phyloP scores from a whole-genome alignment of 257 asterid species.

The Solanum corneliomulleri region DNA sequence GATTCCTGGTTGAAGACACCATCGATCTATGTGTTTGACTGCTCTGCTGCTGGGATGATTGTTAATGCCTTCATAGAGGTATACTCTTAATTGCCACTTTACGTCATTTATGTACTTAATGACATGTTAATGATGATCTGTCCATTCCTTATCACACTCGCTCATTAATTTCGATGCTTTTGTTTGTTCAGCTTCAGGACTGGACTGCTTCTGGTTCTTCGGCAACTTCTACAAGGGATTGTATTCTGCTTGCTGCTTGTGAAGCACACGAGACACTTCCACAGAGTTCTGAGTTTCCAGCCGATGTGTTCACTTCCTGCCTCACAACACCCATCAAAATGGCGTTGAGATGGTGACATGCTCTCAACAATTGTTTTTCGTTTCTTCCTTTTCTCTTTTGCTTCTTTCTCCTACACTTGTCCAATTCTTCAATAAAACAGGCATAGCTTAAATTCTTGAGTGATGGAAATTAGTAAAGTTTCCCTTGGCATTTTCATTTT shows the following conservation, averaged over 20 bases:
- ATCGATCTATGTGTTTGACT: conserved; percentile 92
- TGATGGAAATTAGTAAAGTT: neutral
- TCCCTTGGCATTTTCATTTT: neutral
- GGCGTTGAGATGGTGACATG: conserved; percentile 85
- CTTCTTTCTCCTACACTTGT: neutral
- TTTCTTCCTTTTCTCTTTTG: neutral
- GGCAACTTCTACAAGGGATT: conserved; percentile 33
- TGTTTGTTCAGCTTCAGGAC: conserved; percentile 64
- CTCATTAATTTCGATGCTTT: neutral
- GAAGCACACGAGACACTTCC: conserved; percentile 82
- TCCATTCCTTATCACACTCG: neutral
- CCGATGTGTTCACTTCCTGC: conserved; percentile 96
- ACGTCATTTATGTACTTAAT: neutral
- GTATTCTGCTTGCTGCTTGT: conserved; percentile 96
- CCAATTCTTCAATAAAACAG: neutral
- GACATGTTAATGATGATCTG: neutral
- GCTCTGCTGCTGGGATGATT: conserved; percentile 98
- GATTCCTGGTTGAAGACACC: conserved; percentile 99
- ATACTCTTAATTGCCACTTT: neutral
- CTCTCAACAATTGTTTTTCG: neutral
- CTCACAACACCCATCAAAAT: conserved; percentile 93
- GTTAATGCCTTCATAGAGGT: conserved; percentile 85
- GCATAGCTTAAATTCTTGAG: neutral
- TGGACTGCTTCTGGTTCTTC: conserved; percentile 51
- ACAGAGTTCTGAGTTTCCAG: conserved; percentile 94